Evolutionary conservation across 768 basidiomycete species (phyloP).

Genomic region (Boletus rubropictus): DNA sequence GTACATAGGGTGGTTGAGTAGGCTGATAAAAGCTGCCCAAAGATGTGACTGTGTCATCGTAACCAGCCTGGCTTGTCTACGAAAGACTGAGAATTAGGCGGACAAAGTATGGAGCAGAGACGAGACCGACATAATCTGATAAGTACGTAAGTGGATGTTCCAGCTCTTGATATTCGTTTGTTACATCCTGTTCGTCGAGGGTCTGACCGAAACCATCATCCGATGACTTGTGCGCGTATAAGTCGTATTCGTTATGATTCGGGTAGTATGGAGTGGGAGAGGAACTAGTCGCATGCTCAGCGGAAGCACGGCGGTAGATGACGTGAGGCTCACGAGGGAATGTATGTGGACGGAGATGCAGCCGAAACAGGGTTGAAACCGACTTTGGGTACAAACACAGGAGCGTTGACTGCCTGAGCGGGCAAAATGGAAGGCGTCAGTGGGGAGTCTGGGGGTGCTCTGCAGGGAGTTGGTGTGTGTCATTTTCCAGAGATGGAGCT

Average conservation of each 20-base stretch:
- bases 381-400: conserved; percentile 76
- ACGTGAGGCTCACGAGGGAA: conserved; percentile 22
- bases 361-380: conserved; percentile 36
- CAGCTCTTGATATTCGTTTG: conserved; percentile 20
- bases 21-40: conserved; percentile 36
- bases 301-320: neutral
- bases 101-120: neutral
- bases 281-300: conserved; percentile 16
- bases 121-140: conserved; percentile 19
- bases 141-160: conserved; percentile 19
- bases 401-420: conserved; percentile 73
- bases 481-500: neutral
- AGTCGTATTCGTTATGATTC: conserved; percentile 37
- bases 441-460: conserved; percentile 43
- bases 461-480: conserved; percentile 13
- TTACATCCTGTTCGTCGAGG: conserved; percentile 13
- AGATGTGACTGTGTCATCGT: conserved; percentile 24
- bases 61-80: conserved; percentile 25
- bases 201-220: conserved; percentile 5
- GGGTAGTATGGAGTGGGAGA: conserved; percentile 28
- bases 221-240: conserved; percentile 17
- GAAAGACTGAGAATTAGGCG: neutral
- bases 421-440: conserved; percentile 38
- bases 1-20: conserved; percentile 43
- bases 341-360: conserved; percentile 21